Base-by-base conservation (phyloP, 345 rosid genomes). In the Salix dunnii region DNA sequence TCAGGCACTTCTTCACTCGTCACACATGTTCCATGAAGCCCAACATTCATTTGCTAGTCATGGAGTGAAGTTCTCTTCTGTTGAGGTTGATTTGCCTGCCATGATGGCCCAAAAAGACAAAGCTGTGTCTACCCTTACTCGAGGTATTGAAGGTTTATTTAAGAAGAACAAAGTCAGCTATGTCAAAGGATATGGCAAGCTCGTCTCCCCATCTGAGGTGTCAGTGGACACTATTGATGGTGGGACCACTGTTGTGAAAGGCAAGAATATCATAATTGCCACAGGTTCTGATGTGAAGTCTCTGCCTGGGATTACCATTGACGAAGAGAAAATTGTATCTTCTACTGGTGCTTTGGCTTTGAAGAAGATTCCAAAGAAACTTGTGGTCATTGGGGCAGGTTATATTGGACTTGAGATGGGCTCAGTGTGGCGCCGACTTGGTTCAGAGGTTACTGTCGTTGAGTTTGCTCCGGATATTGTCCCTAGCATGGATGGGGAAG, bases 381-480 rank as follows among this genome's bases (percentile, higher is more conserved):
- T 96, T 21, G 92, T 96, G 31, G 99, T 96, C 71, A 88, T 96
- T 78, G 99, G 99, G 27, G 99, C 99, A 38, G 99, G 99, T 40
- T 92, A 92, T 87, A 96, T 96, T 74, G 99, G 99, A 74, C 95
- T 94, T 36, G 98, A 96, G 94, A 89, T 96, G 98, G 99, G 98
- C 46, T 96, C 99, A 25, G 98, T 94, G 13, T 94, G 98, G 99
- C 90, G 88, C 35, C 86, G 98, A 27, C 87, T 96, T 2, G 99
- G 98, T 68, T 96, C 98, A 49, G 97, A 91, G 81, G 99, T 96
- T 63, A 94, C 99, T 21, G 99, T 96, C 70, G 97, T 96, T 76
- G 99, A 96, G 89, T 96, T 94, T 86, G 98, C 92, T 33, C 75
- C 93, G 0, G 99, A 94, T 74, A 94, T 96, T 13, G 98, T 96